phyloP scores from a whole-genome alignment of 2,329 filamentous ascomycete species.

The Piedraia hortae region DNA sequence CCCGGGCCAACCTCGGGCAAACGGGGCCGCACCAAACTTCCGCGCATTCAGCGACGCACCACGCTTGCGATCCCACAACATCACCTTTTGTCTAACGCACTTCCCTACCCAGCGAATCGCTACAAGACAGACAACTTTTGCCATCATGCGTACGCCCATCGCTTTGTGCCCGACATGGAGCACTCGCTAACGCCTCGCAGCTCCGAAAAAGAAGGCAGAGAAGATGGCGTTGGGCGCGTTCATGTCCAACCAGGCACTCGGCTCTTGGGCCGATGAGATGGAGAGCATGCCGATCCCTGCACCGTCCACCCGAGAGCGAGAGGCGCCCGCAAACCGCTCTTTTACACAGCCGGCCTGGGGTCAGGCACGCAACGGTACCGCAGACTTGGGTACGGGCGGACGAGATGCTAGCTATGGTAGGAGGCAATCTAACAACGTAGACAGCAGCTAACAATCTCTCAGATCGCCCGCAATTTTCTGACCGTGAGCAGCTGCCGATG shows the following conservation, averaged over 20 bases:
- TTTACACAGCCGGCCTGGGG: constrained; percentile 16
- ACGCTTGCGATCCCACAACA: too few relatives aligned
- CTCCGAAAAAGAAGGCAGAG: constrained; percentile 65
- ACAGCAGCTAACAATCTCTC: constrained; percentile 5
- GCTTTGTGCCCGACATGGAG: constrained; percentile 1
- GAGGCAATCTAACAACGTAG: constrained; percentile 1
- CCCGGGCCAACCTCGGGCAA: too few relatives aligned
- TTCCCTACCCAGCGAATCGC: too few relatives aligned
- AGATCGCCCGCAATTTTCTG: constrained; percentile 13
- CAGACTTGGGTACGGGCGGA: constrained; percentile 6
- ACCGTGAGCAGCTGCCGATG: constrained; percentile 54
- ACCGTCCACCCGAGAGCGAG: constrained; percentile 7
- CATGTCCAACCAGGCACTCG: constrained; percentile 59
- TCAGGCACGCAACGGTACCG: constrained; percentile 4
- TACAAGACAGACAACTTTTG: too few relatives aligned
- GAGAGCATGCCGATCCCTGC: constrained; percentile 24
- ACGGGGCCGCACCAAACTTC: too few relatives aligned
- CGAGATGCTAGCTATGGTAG: constrained; percentile 11
- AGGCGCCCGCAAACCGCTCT: constrained; percentile 19
- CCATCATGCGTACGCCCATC: constrained; percentile 1
- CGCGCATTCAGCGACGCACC: too few relatives aligned
- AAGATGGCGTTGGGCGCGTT: constrained; percentile 97
- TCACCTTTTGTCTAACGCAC: too few relatives aligned
- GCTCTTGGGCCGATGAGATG: constrained; percentile 98
- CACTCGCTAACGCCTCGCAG: constrained; percentile 3